Percentiles rank a stretch among this genome's conserved stretches.
Evolutionary conservation across 2,329 filamentous ascomycete species (phyloP).

Genomic region (Fusarium praegraminearum): DNA sequence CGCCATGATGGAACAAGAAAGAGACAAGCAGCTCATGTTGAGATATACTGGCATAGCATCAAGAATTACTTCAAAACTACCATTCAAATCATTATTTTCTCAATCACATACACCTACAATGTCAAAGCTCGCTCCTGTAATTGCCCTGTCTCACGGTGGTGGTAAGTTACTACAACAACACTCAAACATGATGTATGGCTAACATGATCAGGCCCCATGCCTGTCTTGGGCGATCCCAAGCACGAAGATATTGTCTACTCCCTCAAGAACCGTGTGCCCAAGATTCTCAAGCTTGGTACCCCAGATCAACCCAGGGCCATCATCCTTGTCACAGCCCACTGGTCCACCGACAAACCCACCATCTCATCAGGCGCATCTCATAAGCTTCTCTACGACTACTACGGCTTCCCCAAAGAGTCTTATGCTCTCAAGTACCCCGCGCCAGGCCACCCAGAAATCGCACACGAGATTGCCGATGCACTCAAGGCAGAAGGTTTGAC

Average conservation of each 20-base stretch:
- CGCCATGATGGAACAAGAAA: conserved; percentile 5
- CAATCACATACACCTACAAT: conserved; percentile 47
- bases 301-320: conserved; percentile 63
- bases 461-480: conserved; percentile 60
- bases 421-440: conserved; percentile 69
- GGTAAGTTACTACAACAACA: conserved; percentile 47
- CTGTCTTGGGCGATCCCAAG: conserved; percentile 65
- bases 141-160: conserved; percentile 64
- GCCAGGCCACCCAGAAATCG: conserved; percentile 65
- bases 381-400: conserved; percentile 68
- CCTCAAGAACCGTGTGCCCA: conserved; percentile 64
- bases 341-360: conserved; percentile 62
- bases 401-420: conserved; percentile 67
- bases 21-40: conserved; percentile 23
- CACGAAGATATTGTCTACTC: conserved; percentile 65
- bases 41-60: conserved; percentile 13
- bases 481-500: conserved; percentile 61
- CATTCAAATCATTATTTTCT: conserved; percentile 1
- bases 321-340: conserved; percentile 69
- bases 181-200: not conserved
- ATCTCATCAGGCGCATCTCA: conserved; percentile 64
- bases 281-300: conserved; percentile 66
- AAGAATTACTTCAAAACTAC: conserved; percentile 17
- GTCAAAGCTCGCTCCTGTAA: conserved; percentile 57
- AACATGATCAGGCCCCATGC: conserved; percentile 62